Conservation (phyloP, 2,329 filamentous ascomycete species). For the Sclerotinia glacialis region DNA sequence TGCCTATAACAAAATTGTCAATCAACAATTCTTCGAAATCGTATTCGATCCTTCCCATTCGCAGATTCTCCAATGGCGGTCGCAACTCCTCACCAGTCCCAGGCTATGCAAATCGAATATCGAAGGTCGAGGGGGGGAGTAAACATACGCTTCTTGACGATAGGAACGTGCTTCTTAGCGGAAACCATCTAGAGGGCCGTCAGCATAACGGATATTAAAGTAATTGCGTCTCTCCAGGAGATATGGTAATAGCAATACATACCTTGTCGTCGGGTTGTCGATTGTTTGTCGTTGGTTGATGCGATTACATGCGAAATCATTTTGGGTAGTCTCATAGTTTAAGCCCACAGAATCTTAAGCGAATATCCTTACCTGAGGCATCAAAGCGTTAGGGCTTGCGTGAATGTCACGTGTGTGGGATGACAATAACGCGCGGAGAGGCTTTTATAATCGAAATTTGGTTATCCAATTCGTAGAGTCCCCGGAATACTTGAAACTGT, state of each 20-base stretch:
- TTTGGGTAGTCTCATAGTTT: slow-evolving; percentile 25
- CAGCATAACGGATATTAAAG: slow-evolving; percentile 8
- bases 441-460: background rate
- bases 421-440: background rate
- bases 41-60: background rate
- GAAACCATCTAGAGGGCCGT: slow-evolving; percentile 75
- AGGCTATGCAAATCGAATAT: slow-evolving; percentile 8
- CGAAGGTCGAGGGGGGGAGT: slow-evolving; percentile 17
- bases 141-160: slow-evolving; percentile 99
- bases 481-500: background rate
- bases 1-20: slow-evolving; percentile 57
- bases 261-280: slow-evolving; percentile 39
- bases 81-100: background rate
- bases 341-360: slow-evolving; percentile 23
- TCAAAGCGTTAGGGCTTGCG: slow-evolving; percentile 18
- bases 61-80: background rate
- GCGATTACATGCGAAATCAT: slow-evolving; percentile 26
- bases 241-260: slow-evolving; percentile 21
- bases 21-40: slow-evolving; percentile 5
- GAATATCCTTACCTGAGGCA: slow-evolving; percentile 12
- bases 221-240: slow-evolving; percentile 6
- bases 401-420: background rate
- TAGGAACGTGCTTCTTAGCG: slow-evolving; percentile 98
- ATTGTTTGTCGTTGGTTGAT: slow-evolving; percentile 34
- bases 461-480: background rate